These are phyloP conservation scores for Dictyostelium purpureum DNA, from an alignment of 78 protist genomes.

Conservation along the genomic window DNA sequence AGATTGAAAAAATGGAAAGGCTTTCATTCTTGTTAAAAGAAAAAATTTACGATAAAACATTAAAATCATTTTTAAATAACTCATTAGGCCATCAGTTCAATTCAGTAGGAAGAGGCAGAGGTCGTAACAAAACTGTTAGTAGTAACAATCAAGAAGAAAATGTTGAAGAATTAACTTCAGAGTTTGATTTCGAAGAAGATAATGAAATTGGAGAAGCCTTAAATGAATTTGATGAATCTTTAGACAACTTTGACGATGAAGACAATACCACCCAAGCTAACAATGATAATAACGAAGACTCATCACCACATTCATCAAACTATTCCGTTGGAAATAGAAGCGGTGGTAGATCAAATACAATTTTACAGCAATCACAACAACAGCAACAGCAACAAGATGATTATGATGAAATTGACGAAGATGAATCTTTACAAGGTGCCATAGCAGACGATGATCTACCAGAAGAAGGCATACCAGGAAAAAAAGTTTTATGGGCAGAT, in stretches of 20 bases:
- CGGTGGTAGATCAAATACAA: background rate
- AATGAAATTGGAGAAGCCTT: background rate
- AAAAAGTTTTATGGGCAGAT: conserved; percentile 17
- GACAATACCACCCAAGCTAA: background rate
- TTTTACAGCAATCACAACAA: background rate
- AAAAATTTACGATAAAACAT: conserved; percentile 32
- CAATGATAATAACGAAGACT: background rate
- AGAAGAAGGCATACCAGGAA: conserved; percentile 36
- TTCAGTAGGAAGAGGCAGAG: background rate
- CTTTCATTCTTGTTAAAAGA: conserved; percentile 44
- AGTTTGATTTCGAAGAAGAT: conserved; percentile 38
- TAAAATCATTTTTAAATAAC: conserved; percentile 26
- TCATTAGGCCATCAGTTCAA: background rate
- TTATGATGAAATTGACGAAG: background rate
- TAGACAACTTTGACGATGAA: conserved; percentile 17
- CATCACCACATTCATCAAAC: background rate
- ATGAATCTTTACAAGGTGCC: background rate
- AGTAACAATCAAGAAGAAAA: background rate
- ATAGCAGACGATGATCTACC: conserved; percentile 38
- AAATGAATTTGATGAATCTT: conserved; percentile 57
- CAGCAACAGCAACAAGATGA: background rate
- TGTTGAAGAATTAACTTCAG: background rate
- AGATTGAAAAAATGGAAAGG: conserved; percentile 65
- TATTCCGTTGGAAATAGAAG: background rate
- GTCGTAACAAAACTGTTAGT: background rate